Base-by-base conservation (phyloP, 208 protist genomes). In the Acanthamoeba quina region DNA sequence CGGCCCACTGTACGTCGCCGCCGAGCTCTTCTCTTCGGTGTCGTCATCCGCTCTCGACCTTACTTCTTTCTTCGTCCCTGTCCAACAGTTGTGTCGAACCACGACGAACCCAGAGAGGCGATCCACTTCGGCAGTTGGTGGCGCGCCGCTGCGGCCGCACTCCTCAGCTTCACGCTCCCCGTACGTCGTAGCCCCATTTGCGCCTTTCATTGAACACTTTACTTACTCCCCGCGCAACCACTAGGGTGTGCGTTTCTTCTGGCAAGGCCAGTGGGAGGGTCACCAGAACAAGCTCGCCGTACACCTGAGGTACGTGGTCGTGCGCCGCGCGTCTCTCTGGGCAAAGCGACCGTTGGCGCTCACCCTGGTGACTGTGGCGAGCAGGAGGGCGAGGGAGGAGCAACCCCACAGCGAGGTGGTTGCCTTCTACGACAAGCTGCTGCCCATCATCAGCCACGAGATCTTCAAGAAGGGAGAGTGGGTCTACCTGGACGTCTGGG, bases 121-220 rank as follows among this genome's bases (percentile, higher is more conserved):
- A 62, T 34, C 24, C 85, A 96, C 58, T 98, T 98, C 94, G 97
- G 97, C n/a, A 83, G 74, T n/a, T 90, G 86, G 60, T 83, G 52
- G 66, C 91, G 95, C 44, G 92, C 97, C 2, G 72, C 95, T 76
- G 97, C 96, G 19, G 97, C 97, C 2, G 97, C 95, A 13, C 31
- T 97, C 1, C 54, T 98, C 62, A 93, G 90, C n/a, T 96, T 96
- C 52, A 97, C 96, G 3, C n/a, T 98, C 0, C 97, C 97, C 62
- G 97, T 96, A 41, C 34, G 98, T n/a, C 72, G 58, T 52, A 97
- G 95, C 68, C 49, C 74, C 26, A n/a, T 19, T 66, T 21, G 26
- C 17, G 7, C 24, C 17, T 21, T 52, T 83, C 24, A 3, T 52
- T 11, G 24, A 6, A 5, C 26, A 17, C 85, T 49, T n/a, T 7